Evolutionary conservation across 192 early-diverging fungal genomes (phyloP), one percentile per base, ranked within the genome.

Genomic region (Dissophora globulifera): DNA sequence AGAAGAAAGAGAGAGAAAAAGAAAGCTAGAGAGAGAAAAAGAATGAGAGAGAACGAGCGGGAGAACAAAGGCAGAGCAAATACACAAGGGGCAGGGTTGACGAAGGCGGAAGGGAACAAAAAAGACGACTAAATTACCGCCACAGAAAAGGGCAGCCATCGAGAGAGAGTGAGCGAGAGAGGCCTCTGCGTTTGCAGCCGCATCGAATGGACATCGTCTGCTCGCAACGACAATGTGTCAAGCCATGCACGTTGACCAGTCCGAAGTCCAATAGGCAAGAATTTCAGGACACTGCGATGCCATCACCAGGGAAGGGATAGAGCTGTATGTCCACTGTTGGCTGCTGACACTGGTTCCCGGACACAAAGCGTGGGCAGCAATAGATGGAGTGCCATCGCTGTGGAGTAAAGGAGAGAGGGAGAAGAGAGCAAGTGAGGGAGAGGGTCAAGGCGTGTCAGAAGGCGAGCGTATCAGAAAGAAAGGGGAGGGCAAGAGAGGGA

Each of bases 391-490:
- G 35, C 35, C 7, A 38, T 13, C n/a, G 43, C 43, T 45, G 43
- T 45, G 43, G 43, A 9, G 53, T 19, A 29, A 11, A 57, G 35
- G 27, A 43, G 43, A 17, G 40, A 46, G 26, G 43, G 57, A 38
- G 22, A 35, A 35, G 30, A 45, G 58, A 55, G 51, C 17, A 10
- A 47, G 51, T 17, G 33, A 50, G 10, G 29, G 60, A 38, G 22
- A 62, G 23, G 16, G n/a, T n/a, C 26, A 43, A 29, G 15, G 58
- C 22, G 12, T 32, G 29, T 25, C 23, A 43, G 57, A 59, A n/a
- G 47, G 16, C 41, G 17, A 50, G 49, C 25, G 25, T 50, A 29
- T 29, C 22, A 50, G 27, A 20, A 42, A 20, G 57, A 59, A 59
- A 46, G 57, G 30, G 57, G 57, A 4, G 43, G 27, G 38, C 26